Percentiles rank a stretch among this genome's conserved stretches.
Evolutionary conservation across 2,329 filamentous ascomycete species (phyloP).

Genomic region (Ophiocordyceps camponoti-leonardi): DNA sequence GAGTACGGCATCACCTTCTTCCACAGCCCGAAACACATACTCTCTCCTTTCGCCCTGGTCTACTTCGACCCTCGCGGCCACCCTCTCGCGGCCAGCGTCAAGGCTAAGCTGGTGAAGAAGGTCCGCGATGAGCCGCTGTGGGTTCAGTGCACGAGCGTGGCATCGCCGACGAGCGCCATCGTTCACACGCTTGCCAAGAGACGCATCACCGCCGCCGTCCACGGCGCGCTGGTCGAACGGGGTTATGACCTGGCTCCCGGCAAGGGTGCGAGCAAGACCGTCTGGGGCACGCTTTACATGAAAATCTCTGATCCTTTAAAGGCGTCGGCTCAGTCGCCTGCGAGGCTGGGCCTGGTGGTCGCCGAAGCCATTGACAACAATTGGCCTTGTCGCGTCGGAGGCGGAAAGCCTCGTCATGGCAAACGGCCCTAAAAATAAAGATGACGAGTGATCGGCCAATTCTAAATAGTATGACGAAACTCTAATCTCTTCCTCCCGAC

Average conservation of each 20-base stretch:
- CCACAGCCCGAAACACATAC: constrained; percentile 12
- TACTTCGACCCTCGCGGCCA: constrained; percentile 16
- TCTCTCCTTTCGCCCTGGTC: constrained; percentile 15
- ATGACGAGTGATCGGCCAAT: background rate
- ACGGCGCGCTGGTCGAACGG: constrained; percentile 9
- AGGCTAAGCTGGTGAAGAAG: constrained; percentile 11
- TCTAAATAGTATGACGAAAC: background rate
- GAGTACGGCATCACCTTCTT: constrained; percentile 9
- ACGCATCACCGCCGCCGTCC: constrained; percentile 11
- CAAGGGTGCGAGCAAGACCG: constrained; percentile 1
- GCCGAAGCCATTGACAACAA: constrained; percentile 4
- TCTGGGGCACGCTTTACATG: constrained; percentile 11
- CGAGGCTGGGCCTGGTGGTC: constrained; percentile 7
- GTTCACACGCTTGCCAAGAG: constrained; percentile 5
- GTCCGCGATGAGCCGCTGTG: constrained; percentile 13
- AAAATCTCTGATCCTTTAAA: constrained; percentile 5
- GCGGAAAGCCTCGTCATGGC: no score
- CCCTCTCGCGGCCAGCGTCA: constrained; percentile 10
- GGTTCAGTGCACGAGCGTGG: constrained; percentile 9
- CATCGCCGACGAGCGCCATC: constrained; percentile 1
- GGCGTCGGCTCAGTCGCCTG: constrained; percentile 3
- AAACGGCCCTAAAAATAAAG: no score
- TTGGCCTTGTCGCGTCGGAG: background rate
- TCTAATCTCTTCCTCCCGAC: background rate
- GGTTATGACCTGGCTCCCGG: constrained; percentile 7